Base-by-base conservation (phyloP, 1,284 basidiomycete species). In the Chalciporus piperatoides region DNA sequence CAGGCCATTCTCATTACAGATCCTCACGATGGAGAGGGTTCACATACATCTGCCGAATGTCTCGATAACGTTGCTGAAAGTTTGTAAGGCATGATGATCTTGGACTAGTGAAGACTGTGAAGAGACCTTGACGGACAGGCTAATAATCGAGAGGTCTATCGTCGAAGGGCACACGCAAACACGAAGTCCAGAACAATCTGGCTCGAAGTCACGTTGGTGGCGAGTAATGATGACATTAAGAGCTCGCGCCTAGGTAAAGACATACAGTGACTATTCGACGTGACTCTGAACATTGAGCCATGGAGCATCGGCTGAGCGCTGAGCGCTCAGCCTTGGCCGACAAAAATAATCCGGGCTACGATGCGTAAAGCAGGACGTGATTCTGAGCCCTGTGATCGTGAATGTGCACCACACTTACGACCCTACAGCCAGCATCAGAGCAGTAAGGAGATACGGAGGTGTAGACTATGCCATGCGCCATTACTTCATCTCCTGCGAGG, bases 401-500 rank as follows among this genome's bases (percentile, higher is more conserved):
- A 68, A 84, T 90, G 86, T 90, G 74, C 84, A 85, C 87, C 86
- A 80, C 82, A 43, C 81, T 82, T 86, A 90, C 86, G 86, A 86
- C 86, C 85, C 84, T 74, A 67, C 68, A 69, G 72, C 76, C 72
- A 79, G 82, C 55, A 53, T 62, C 65, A 61, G 71, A 74, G 75
- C 74, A 68, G 73, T 68, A 77, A 80, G 85, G 82, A 85, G 87
- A 90, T 90, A 90, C 86, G 81, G 85, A 82, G 84, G 86, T 80
- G 77, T 77, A 81, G 72, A 76, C 78, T 87, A 87, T 88, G 86
- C 87, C 82, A 67, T 86, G 86, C 87, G 78, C 86, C 83, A 80
- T 82, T 81, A 82, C 61, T 89, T 84, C 79, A 85, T 89, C 84
- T 90, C 82, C 86, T 89, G 86, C 85, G 86, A 88, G 84, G 76